These are phyloP conservation scores for Dictyophora rubrovolvata DNA, from an alignment of 768 basidiomycete genomes.

Conservation along the genomic window DNA sequence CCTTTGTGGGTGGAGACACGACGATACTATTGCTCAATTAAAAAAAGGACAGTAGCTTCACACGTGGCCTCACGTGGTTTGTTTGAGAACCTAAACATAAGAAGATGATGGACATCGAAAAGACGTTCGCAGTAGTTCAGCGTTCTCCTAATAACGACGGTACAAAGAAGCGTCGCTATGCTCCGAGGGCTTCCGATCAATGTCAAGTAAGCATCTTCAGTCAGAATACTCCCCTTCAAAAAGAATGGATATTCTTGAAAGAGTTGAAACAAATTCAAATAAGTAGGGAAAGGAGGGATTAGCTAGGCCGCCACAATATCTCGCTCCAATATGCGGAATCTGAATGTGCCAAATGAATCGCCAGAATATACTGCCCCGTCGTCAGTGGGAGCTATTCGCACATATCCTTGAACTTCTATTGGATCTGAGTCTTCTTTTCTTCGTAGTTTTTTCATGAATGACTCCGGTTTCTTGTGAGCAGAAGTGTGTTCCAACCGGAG, in stretches of 20 bases:
- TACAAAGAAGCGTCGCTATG: neutral
- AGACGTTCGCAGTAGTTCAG: neutral
- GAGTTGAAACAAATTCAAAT: neutral
- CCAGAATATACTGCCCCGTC: neutral
- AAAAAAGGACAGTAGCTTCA: neutral
- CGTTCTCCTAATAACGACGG: neutral
- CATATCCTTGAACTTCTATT: slow-evolving; percentile 19
- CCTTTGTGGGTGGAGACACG: neutral
- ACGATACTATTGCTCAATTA: neutral
- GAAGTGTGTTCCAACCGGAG: neutral
- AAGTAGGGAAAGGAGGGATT: neutral
- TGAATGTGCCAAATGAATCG: slow-evolving; percentile 14
- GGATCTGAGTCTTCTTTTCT: slow-evolving; percentile 14
- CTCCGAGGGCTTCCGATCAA: neutral
- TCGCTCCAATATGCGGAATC: slow-evolving; percentile 15
- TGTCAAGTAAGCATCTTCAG: neutral
- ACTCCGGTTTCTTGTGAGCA: slow-evolving; percentile 12
- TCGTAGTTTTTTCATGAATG: slow-evolving; percentile 13
- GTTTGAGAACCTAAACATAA: neutral
- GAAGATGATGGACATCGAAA: neutral
- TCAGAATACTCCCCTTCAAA: neutral
- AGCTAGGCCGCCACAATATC: neutral
- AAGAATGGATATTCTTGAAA: neutral
- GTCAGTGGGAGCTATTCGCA: slow-evolving; percentile 19
- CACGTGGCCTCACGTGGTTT: neutral